phyloP scores from a whole-genome alignment of 331 rosid genomes.

The Dryas integrifolia region DNA sequence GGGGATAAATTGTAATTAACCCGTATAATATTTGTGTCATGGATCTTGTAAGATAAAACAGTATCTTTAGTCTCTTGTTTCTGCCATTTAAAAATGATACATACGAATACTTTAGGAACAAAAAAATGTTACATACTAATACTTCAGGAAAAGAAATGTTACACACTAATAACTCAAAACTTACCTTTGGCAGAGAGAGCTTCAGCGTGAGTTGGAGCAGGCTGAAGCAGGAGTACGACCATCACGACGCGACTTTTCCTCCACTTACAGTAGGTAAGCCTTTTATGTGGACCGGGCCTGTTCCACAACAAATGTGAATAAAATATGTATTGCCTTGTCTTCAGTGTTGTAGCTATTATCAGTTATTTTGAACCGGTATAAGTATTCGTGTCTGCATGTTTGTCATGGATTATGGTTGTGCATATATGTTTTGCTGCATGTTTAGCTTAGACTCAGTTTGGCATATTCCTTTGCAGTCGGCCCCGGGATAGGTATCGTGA shows the following conservation, averaged over 20 bases:
- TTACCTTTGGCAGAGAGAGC: constrained; percentile 64
- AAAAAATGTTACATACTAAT: not conserved
- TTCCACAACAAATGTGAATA: not conserved
- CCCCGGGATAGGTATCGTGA: constrained; percentile 90
- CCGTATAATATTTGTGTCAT: not conserved
- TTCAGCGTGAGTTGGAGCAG: constrained; percentile 90
- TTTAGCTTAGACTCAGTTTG: constrained; percentile 1
- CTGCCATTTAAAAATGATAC: constrained; percentile 11
- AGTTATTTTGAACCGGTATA: not conserved
- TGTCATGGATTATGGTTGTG: not conserved
- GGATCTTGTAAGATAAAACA: not conserved
- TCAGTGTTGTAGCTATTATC: not conserved
- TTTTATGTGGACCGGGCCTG: constrained; percentile 1
- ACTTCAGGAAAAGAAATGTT: not conserved
- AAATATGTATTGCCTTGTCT: not conserved
- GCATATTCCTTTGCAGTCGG: constrained; percentile 49
- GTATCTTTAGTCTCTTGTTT: constrained; percentile 6
- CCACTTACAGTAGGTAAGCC: constrained; percentile 66
- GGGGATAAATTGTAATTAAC: too few species aligned
- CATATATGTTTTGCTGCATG: not conserved
- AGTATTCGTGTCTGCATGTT: not conserved
- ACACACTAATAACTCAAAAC: constrained; percentile 4
- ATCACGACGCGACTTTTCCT: constrained; percentile 78
- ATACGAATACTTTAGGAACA: not conserved
- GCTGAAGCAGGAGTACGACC: constrained; percentile 82